A percentile compares a stretch with the other conserved stretches of the same genome.
These are phyloP conservation scores for Fomitopsis pulvina DNA, from an alignment of 768 basidiomycete species.

Conservation along the genomic window DNA sequence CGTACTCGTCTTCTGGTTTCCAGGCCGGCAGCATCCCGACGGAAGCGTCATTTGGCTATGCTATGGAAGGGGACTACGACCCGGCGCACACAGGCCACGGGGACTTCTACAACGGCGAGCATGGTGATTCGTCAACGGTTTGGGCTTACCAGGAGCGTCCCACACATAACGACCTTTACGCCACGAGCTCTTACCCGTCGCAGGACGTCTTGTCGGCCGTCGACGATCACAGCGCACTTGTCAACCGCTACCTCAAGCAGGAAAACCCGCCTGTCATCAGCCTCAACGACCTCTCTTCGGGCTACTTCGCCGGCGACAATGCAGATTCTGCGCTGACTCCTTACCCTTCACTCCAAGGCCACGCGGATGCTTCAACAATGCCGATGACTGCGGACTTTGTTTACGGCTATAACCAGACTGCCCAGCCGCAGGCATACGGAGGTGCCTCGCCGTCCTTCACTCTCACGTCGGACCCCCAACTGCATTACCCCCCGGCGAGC, in stretches of 20 bases:
- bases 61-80: not conserved
- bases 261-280: not conserved
- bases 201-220: not conserved
- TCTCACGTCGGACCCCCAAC: not conserved
- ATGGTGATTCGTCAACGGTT: not conserved
- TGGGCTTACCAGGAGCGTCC: not conserved
- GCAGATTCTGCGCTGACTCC: not conserved
- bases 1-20: slow-evolving; percentile 6
- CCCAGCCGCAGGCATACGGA: slow-evolving; percentile 1
- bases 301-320: not conserved
- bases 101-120: not conserved
- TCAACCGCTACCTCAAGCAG: slow-evolving; percentile 4
- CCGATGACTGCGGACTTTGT: slow-evolving; percentile 5
- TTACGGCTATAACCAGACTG: slow-evolving; percentile 3
- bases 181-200: not conserved
- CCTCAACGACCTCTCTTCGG: not conserved
- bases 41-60: not conserved
- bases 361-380: not conserved
- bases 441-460: not conserved
- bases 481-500: slow-evolving; percentile 9
- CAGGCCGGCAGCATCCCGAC: not conserved
- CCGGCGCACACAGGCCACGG: not conserved
- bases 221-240: not conserved
- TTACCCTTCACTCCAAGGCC: not conserved
- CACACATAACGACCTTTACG: not conserved